Conservation (phyloP, 306 rosid genomes). For the Hylodesmum podocarpum region DNA sequence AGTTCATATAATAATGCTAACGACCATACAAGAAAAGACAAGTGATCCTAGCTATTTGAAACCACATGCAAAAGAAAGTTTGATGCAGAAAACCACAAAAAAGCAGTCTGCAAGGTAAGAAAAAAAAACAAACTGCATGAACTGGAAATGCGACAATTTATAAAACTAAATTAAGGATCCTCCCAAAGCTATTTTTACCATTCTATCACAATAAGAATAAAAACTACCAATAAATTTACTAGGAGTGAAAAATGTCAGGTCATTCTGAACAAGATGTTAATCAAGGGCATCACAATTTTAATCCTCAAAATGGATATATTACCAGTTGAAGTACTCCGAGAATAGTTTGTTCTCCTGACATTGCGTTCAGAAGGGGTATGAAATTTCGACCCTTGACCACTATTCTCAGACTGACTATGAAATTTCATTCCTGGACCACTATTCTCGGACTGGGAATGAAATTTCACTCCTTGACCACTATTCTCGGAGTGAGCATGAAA, state of each 20-base stretch:
- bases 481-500: conserved; percentile 51
- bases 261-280: not conserved
- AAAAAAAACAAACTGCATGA: too few relatives aligned
- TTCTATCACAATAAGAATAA: not conserved
- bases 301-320: conserved; percentile 23
- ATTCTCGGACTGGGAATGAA: conserved; percentile 53
- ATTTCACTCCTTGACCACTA: conserved; percentile 54
- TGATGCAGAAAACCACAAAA: not conserved
- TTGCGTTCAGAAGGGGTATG: conserved; percentile 55
- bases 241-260: not conserved
- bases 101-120: not conserved
- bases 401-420: conserved; percentile 54
- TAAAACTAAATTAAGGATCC: not conserved
- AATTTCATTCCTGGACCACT: conserved; percentile 52
- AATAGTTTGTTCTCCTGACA: conserved; percentile 61
- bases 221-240: not conserved
- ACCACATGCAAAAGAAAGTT: not conserved
- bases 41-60: not conserved
- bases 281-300: not conserved
- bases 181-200: not conserved
- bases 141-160: not conserved
- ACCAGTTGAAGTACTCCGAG: conserved; percentile 64
- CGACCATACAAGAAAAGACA: not conserved
- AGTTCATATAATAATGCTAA: conserved; percentile 15
- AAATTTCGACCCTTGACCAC: conserved; percentile 52